Evolutionary conservation across 176 grass and related monocot genomes (phyloP).

Genomic region (Carex myosuroides): DNA sequence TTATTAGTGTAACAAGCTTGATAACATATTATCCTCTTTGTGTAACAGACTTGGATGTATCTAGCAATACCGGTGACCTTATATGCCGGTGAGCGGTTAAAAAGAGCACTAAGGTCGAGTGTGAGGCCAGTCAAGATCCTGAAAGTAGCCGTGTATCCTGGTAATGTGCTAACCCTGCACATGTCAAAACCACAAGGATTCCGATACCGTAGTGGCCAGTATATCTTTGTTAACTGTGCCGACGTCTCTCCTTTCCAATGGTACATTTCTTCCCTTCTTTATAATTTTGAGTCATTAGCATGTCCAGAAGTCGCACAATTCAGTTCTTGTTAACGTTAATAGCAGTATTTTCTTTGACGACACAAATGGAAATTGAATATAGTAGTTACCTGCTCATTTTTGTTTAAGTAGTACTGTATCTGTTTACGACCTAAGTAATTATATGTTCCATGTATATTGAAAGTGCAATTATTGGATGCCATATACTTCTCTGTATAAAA

Average conservation of each 20-base stretch:
- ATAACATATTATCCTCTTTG: background rate
- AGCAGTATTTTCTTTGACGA: background rate
- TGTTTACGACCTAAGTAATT: background rate
- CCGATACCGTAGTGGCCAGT: constrained; percentile 73
- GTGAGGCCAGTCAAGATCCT: constrained; percentile 71
- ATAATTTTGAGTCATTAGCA: background rate
- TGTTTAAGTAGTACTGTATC: background rate
- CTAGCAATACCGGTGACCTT: constrained; percentile 49
- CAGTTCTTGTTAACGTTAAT: background rate
- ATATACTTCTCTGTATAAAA: background rate
- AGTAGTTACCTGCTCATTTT: background rate
- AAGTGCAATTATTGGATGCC: background rate
- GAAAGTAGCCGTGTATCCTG: constrained; percentile 88
- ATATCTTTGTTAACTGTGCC: constrained; percentile 94
- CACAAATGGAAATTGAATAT: background rate
- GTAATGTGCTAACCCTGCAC: constrained; percentile 65
- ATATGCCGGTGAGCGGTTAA: constrained; percentile 66
- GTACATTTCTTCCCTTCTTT: constrained; percentile 20
- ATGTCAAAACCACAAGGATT: constrained; percentile 82
- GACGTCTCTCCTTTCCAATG: constrained; percentile 94
- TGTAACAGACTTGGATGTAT: constrained; percentile 88
- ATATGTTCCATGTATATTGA: background rate
- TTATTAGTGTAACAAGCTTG: background rate
- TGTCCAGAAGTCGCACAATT: background rate
- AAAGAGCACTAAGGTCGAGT: constrained; percentile 54